Conservation (phyloP, 768 basidiomycete genomes). For the Lactarius vividus region DNA sequence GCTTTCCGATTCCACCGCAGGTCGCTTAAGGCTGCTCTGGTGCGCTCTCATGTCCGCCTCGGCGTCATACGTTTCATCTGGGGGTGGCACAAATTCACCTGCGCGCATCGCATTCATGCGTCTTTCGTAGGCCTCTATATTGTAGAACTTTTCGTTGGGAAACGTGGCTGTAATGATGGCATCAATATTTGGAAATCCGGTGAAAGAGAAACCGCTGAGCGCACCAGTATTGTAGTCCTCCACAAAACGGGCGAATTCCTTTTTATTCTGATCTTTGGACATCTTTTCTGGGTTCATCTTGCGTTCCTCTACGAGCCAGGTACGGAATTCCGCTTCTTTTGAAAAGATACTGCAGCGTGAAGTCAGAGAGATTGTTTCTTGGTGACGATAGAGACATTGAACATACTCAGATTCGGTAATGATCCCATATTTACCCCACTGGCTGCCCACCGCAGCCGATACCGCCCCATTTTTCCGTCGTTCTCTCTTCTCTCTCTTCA, state of each 20-base stretch:
- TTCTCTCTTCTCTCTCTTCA: slow-evolving; percentile 54
- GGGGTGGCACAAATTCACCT: slow-evolving; percentile 77
- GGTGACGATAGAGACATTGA: neutral
- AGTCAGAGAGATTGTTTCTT: slow-evolving; percentile 7
- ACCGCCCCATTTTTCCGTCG: slow-evolving; percentile 70
- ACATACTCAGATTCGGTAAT: slow-evolving; percentile 82
- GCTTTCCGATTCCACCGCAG: slow-evolving; percentile 61
- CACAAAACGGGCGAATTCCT: slow-evolving; percentile 78
- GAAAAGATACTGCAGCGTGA: slow-evolving; percentile 61
- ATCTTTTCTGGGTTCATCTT: slow-evolving; percentile 88
- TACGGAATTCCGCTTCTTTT: slow-evolving; percentile 82
- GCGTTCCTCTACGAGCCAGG: slow-evolving; percentile 92
- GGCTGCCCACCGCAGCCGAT: slow-evolving; percentile 47
- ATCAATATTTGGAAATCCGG: slow-evolving; percentile 5
- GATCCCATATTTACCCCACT: slow-evolving; percentile 91
- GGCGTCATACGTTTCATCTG: slow-evolving; percentile 77
- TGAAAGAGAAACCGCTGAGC: slow-evolving; percentile 20
- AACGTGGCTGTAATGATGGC: slow-evolving; percentile 61
- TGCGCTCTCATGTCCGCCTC: slow-evolving; percentile 80
- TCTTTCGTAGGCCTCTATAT: slow-evolving; percentile 80
- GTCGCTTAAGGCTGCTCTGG: slow-evolving; percentile 66
- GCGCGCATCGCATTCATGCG: slow-evolving; percentile 81
- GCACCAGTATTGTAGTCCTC: slow-evolving; percentile 83
- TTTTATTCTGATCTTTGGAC: slow-evolving; percentile 80
- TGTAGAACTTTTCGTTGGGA: slow-evolving; percentile 93